Evolutionary conservation across 2,329 filamentous ascomycete genomes (phyloP).

Genomic region (Verticillium dahliae): DNA sequence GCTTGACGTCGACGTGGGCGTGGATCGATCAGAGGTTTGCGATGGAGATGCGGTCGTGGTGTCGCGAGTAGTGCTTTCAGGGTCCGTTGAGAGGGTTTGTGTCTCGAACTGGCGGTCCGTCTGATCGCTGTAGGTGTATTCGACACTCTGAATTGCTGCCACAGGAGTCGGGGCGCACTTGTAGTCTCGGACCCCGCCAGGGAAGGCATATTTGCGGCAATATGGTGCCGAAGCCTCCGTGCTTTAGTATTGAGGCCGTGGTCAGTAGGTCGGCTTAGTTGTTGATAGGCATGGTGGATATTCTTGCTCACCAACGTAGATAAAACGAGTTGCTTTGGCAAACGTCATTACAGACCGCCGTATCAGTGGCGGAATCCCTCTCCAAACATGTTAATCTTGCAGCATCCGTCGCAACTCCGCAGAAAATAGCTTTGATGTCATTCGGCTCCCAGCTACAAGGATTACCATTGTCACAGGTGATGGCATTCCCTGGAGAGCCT

Average conservation of each 20-base stretch:
- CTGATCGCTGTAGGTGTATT: constrained; percentile 3
- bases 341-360: constrained; percentile 4
- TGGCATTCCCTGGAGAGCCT: constrained; percentile 2
- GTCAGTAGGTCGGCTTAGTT: neutral
- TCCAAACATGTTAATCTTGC: neutral
- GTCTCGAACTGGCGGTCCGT: constrained; percentile 2
- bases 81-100: neutral
- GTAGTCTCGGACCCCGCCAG: constrained; percentile 6
- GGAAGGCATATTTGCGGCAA: constrained; percentile 8
- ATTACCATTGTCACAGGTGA: constrained; percentile 6
- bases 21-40: neutral
- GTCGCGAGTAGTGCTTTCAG: neutral
- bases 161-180: constrained; percentile 4
- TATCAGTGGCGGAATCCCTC: constrained; percentile 1
- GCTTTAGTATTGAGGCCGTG: neutral
- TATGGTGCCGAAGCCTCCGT: constrained; percentile 4
- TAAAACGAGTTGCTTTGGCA: constrained; percentile 7
- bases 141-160: neutral
- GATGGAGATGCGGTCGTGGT: neutral
- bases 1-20: neutral
- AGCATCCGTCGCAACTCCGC: neutral
- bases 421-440: constrained; percentile 5
- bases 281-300: neutral
- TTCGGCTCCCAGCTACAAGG: constrained; percentile 6
- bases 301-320: constrained; percentile 2